Percentiles rank a stretch among this genome's conserved stretches.
phyloP scores from a whole-genome alignment of 345 rosid species.

The Rhodomyrtus tomentosa region DNA sequence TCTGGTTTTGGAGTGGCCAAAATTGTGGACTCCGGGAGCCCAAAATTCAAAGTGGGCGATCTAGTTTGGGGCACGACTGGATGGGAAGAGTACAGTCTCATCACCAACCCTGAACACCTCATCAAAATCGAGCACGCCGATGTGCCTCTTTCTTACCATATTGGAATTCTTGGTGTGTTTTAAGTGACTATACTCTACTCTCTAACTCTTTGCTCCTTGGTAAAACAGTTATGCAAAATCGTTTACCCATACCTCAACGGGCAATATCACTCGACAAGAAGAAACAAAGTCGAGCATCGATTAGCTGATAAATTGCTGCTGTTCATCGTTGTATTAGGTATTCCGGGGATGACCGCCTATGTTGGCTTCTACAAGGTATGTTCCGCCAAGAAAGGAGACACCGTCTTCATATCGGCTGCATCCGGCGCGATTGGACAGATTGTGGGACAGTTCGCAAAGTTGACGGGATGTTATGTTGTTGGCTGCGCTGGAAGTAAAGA shows the following conservation, averaged over 20 bases:
- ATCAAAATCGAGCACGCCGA: slow-evolving; percentile 31
- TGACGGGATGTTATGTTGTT: slow-evolving; percentile 5
- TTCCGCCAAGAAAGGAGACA: slow-evolving; percentile 8
- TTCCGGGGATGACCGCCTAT: slow-evolving; percentile 6
- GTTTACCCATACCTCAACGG: not conserved
- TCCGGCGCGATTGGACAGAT: slow-evolving; percentile 12
- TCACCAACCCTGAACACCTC: slow-evolving; percentile 21
- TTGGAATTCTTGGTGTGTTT: slow-evolving; percentile 66
- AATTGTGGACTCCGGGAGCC: slow-evolving; percentile 55
- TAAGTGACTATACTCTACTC: too few species aligned
- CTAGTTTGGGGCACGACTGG: slow-evolving; percentile 44
- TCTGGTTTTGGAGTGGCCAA: slow-evolving; percentile 67
- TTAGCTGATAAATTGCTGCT: not conserved
- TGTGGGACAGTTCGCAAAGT: slow-evolving; percentile 5
- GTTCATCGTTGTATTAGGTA: not conserved
- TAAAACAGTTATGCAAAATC: not conserved
- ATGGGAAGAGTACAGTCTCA: slow-evolving; percentile 77
- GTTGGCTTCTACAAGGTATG: slow-evolving; percentile 5
- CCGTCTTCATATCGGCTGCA: not conserved
- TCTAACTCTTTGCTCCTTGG: not conserved
- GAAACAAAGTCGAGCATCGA: not conserved
- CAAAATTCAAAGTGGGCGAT: slow-evolving; percentile 43
- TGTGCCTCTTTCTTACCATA: slow-evolving; percentile 55
- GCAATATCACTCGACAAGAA: fast-evolving
- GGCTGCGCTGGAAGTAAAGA: slow-evolving; percentile 6